phyloP scores from a whole-genome alignment of 2,329 filamentous ascomycete genomes.

The Ceratocystis alfenasii region DNA sequence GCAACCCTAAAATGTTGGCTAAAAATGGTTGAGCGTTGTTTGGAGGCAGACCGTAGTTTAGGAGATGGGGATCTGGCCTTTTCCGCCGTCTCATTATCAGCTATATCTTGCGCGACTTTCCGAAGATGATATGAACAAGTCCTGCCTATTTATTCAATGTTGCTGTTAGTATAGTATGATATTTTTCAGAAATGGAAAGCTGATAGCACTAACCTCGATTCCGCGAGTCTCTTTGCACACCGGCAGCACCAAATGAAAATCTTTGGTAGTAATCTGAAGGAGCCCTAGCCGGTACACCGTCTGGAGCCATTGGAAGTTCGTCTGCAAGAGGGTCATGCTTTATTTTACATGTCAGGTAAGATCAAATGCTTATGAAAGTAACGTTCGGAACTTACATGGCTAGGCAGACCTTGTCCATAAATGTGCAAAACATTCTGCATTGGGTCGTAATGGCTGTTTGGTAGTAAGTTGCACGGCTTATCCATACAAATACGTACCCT shows the following conservation, averaged over 20 bases:
- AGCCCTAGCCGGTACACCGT: not conserved
- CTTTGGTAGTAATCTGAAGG: not conserved
- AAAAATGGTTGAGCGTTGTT: not conserved
- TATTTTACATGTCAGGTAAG: not conserved
- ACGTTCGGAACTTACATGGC: not conserved
- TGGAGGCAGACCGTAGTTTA: not conserved
- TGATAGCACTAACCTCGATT: not conserved
- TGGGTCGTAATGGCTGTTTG: not conserved
- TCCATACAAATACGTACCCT: not conserved
- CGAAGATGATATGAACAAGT: slow-evolving; percentile 1
- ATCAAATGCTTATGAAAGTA: not conserved
- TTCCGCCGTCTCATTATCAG: not conserved
- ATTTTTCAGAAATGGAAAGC: not conserved
- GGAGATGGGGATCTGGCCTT: not conserved
- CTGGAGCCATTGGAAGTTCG: no score
- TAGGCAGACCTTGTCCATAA: not conserved
- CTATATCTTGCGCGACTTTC: not conserved
- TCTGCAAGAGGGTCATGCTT: not conserved
- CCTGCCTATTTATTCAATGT: not conserved
- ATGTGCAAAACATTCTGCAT: not conserved
- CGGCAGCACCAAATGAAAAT: not conserved
- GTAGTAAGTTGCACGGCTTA: not conserved
- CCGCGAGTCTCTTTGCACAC: not conserved
- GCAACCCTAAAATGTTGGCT: not conserved
- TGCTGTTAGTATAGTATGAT: not conserved